Base-by-base conservation (phyloP, 768 basidiomycete species). In the Leccinum arenicola region DNA sequence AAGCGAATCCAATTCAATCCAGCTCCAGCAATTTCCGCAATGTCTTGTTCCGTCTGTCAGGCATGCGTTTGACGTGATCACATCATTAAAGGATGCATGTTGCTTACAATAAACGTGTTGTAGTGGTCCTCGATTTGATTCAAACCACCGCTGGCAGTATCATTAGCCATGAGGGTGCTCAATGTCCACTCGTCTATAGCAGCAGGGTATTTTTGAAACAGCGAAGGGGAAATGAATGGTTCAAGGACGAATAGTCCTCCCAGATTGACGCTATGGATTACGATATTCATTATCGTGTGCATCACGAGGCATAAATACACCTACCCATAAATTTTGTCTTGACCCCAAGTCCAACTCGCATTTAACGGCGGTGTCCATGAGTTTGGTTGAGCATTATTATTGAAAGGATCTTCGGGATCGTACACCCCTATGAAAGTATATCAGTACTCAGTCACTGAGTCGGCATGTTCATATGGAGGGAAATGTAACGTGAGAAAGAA, bases 1-100 rank as follows among this genome's bases (percentile, higher is more conserved):
- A 95, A 74, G 3, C 92, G 82, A 50, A 95, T 74, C 81, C 87
- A 95, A 75, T 92, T 94, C 52, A 95, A 75, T 4, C 93, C 94
- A 29, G 91, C 93, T 43, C 84, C 89, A 49, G 94, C 92, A 60
- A 97, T 95, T 69, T 87, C 77, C 38, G 93, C 93, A 61, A 95
- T 86, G 75, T 96, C 94, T 75, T 90, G 77, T 70, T 95, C 92
- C 56, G 90, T 95, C 91, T 94, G 71, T 27, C 40, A 48, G 53
- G 36, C 49, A 57, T 38, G 35, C 59, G 25, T 48, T 29, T 8
- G 27, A 47, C 23, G 9, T 56, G 33, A 57, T 52, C 23, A 40
- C 7, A 49, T 43, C 38, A 51, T 35, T 14, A 56, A 54, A 53
- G 38, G 31, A 52, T 9, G 10, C 23, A 35, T n/a, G 19, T 21